Base-by-base conservation (phyloP, 2,329 filamentous ascomycete species). In the Cercospora sp. region DNA sequence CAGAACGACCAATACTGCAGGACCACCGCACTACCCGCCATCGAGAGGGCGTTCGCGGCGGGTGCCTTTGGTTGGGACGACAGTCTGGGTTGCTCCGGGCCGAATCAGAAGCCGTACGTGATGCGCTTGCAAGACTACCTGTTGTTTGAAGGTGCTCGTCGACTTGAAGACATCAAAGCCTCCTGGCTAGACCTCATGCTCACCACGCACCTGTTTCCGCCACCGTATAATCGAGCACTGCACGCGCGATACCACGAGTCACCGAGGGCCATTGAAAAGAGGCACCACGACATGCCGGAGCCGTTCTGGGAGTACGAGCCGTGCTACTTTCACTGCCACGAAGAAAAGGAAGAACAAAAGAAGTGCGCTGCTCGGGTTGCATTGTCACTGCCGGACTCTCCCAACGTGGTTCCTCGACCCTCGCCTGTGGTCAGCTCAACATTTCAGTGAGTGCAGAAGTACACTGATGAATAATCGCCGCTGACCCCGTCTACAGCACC, bases 51-150 rank as follows among this genome's bases (percentile, higher is more conserved):
- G 18, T 64, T 64, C 20, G 51, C 62, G 2, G 62, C 62, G 2
- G 62, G 62, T 8, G 48, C 45, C 3, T 64, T 64, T 23, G 62
- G 48, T 5, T 64, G 62, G 62, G 48, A 64, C 13, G 62, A 64
- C 48, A 64, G 45, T 9, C 62, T 64, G 31, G 62, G 62, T 18
- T 30, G 48, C 16, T 58, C 48, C 31, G 62, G 62, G 3, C 62
- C 62, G n/a, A 64, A 53, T 28, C 62, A 64, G 13, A 42, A 58
- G 31, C 62, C 62, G n/a, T 64, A 64, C 9, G n/a, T 64, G 48
- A 64, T 64, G 62, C 62, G 62, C 5, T 51, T 64, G 20, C 62
- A 64, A 40, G 48, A 64, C 62, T 64, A 64, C 23, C 31, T 64
- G 3, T 23, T 64, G 20, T 64, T 64, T 31, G 62, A 64, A 40